A percentile compares a stretch with the other conserved stretches of the same genome.
Evolutionary conservation across 2,329 filamentous ascomycete genomes (phyloP).

Genomic region (Fusarium newnesense): DNA sequence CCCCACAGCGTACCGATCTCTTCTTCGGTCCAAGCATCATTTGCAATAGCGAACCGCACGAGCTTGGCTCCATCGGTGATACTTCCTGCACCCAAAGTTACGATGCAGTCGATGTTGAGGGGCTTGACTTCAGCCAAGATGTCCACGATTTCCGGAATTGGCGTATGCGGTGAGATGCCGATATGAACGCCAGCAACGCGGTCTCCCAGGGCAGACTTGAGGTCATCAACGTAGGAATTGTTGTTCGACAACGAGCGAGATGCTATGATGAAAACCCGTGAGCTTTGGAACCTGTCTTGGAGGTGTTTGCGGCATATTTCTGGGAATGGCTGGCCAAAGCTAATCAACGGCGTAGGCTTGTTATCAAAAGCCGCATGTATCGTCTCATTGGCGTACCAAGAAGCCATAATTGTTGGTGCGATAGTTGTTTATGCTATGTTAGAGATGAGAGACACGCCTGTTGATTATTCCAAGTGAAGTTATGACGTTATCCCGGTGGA

Average conservation of each 20-base stretch:
- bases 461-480: neutral
- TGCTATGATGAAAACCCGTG: neutral
- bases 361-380: neutral
- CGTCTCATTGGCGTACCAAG: neutral
- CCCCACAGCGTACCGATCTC: slow-evolving; percentile 9
- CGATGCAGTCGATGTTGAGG: slow-evolving; percentile 11
- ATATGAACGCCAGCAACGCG: neutral
- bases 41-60: neutral
- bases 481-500: neutral
- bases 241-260: slow-evolving; percentile 2
- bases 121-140: slow-evolving; percentile 2
- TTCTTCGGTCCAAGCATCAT: neutral
- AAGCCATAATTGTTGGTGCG: neutral
- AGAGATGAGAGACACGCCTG: neutral
- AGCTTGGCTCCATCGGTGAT: slow-evolving; percentile 15
- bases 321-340: neutral
- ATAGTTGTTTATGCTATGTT: neutral
- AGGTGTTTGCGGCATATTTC: neutral
- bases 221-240: neutral
- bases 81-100: slow-evolving; percentile 18
- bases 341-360: neutral
- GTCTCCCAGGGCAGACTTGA: neutral
- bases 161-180: slow-evolving; percentile 19
- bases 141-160: slow-evolving; percentile 3
- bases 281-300: neutral